phyloP scores from a whole-genome alignment of 2,329 filamentous ascomycete species.

The Pyrenophora graminea region DNA sequence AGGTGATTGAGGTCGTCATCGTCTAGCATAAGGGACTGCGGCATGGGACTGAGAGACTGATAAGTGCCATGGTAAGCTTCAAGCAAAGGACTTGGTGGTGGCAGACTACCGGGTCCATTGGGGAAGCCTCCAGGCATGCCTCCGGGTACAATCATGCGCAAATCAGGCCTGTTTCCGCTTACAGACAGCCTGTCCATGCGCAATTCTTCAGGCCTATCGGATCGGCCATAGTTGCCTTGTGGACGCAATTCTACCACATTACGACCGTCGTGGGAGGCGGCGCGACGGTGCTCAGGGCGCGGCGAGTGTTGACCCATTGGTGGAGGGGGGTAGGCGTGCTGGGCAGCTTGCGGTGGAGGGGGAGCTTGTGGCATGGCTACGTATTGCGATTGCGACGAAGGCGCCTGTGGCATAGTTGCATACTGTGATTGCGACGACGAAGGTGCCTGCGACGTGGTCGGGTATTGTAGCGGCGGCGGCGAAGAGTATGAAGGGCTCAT shows the following conservation, averaged over 20 bases:
- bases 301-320: conserved; percentile 34
- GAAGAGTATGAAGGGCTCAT: conserved; percentile 23
- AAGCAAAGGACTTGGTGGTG: conserved; percentile 81
- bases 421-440: conserved; percentile 5
- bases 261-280: conserved; percentile 37
- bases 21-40: conserved; percentile 70
- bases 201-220: conserved; percentile 42
- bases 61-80: conserved; percentile 94
- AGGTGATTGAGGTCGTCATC: conserved; percentile 56
- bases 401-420: background rate
- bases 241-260: conserved; percentile 50
- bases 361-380: conserved; percentile 14
- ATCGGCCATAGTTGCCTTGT: conserved; percentile 37
- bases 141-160: conserved; percentile 44
- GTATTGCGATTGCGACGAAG: background rate
- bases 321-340: conserved; percentile 37
- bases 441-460: background rate
- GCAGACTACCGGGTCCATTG: conserved; percentile 42
- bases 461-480: conserved; percentile 10
- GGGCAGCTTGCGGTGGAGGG: conserved; percentile 19
- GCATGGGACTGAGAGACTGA: conserved; percentile 93
- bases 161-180: conserved; percentile 50
- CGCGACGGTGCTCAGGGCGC: conserved; percentile 32
- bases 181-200: conserved; percentile 55
- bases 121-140: conserved; percentile 24